These are phyloP conservation scores for Zalaria obscura DNA, from an alignment of 2,329 filamentous ascomycete species.

Conservation along the genomic window DNA sequence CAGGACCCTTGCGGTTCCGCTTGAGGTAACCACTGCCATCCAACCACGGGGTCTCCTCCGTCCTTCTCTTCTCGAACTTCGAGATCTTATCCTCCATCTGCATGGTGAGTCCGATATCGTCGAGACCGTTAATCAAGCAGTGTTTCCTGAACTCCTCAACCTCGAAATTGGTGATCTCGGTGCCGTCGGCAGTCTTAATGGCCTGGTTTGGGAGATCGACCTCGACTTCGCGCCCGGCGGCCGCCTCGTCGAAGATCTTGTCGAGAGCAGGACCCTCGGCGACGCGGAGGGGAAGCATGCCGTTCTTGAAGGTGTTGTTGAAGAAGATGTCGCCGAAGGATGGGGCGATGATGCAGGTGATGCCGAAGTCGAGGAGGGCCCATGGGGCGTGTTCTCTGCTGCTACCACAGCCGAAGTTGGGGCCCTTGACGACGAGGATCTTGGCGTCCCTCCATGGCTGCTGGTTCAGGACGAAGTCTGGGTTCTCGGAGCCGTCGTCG, in stretches of 20 bases:
- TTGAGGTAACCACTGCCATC: slow-evolving; percentile 73
- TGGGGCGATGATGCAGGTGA: slow-evolving; percentile 83
- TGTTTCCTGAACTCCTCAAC: slow-evolving; percentile 91
- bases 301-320: slow-evolving; percentile 99
- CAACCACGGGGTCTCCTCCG: slow-evolving; percentile 73
- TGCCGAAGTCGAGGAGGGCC: slow-evolving; percentile 93
- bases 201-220: slow-evolving; percentile 76
- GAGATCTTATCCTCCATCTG: slow-evolving; percentile 82
- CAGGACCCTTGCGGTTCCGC: slow-evolving; percentile 39
- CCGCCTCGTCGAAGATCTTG: slow-evolving; percentile 61
- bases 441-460: slow-evolving; percentile 72
- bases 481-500: slow-evolving; percentile 53
- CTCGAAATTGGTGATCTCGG: slow-evolving; percentile 64
- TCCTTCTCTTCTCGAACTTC: slow-evolving; percentile 66
- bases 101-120: slow-evolving; percentile 91
- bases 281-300: slow-evolving; percentile 82
- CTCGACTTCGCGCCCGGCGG: slow-evolving; percentile 70
- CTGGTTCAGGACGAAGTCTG: slow-evolving; percentile 79
- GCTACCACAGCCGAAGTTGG: slow-evolving; percentile 90
- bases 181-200: slow-evolving; percentile 63
- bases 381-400: slow-evolving; percentile 93
- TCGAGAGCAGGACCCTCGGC: slow-evolving; percentile 51
- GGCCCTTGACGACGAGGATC: slow-evolving; percentile 80
- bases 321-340: slow-evolving; percentile 91
- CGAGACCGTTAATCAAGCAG: slow-evolving; percentile 82